Conservation (phyloP, 2,329 filamentous ascomycete species). For the Verticillium isaacii region DNA sequence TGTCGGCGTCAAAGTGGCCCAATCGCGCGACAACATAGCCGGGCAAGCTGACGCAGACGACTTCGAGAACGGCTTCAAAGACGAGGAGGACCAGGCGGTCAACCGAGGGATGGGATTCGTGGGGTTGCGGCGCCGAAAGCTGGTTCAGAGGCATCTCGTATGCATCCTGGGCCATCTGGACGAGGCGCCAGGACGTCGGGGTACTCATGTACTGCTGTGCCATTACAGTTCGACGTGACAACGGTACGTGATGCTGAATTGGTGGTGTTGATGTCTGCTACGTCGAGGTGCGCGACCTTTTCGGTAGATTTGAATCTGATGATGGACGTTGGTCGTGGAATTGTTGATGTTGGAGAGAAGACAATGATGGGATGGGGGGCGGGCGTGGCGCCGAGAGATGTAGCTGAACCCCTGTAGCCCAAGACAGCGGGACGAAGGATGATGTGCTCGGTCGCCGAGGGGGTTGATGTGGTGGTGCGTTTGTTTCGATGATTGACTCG, state of each 20-base stretch:
- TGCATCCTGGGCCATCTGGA: slow-evolving; percentile 28
- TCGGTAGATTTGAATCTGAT: not conserved
- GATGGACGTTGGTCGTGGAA: not conserved
- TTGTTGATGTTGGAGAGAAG: not conserved
- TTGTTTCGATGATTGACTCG: not conserved
- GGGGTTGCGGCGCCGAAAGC: slow-evolving; percentile 29
- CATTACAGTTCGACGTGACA: slow-evolving; percentile 2
- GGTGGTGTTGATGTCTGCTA: not conserved
- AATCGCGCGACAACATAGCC: slow-evolving; percentile 87
- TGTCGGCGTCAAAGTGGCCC: slow-evolving; percentile 91
- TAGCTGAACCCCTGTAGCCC: not conserved
- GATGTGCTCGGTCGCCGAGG: not conserved
- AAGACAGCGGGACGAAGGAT: not conserved
- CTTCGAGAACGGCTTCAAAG: slow-evolving; percentile 91
- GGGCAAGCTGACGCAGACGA: slow-evolving; percentile 89
- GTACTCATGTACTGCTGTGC: slow-evolving; percentile 27
- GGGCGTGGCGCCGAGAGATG: not conserved
- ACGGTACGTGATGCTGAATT: not conserved
- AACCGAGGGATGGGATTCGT: slow-evolving; percentile 59
- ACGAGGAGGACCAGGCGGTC: slow-evolving; percentile 73
- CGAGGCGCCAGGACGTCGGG: slow-evolving; percentile 41
- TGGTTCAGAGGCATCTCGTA: slow-evolving; percentile 37
- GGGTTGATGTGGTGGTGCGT: not conserved
- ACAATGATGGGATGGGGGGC: not conserved
- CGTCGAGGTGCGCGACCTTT: not conserved